phyloP scores from a whole-genome alignment of 163 green algal species.

The Scenedesmus sp. region DNA sequence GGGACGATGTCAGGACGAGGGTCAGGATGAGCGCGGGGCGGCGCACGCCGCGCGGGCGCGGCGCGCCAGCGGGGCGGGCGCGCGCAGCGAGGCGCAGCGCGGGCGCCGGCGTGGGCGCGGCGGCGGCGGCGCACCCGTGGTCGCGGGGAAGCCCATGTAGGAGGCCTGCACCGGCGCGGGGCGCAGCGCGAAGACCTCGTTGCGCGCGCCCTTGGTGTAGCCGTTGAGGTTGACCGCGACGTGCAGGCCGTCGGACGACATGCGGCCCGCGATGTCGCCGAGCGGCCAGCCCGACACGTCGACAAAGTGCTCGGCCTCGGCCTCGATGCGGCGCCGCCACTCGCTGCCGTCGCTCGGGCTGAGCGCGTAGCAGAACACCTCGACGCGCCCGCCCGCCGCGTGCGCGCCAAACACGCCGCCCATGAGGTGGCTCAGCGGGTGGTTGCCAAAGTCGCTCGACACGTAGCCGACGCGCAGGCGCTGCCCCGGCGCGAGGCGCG shows the following conservation, averaged over 20 bases:
- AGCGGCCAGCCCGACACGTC: slow-evolving; percentile 74
- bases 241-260: slow-evolving; percentile 81
- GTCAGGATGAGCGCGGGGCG: too few species aligned
- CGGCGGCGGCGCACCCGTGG: slow-evolving; percentile 57
- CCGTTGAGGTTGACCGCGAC: slow-evolving; percentile 91
- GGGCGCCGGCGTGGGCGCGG: too few species aligned
- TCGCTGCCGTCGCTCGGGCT: slow-evolving; percentile 75
- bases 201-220: slow-evolving; percentile 91
- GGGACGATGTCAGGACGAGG: too few species aligned
- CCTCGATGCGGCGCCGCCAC: slow-evolving; percentile 81
- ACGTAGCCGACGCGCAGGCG: slow-evolving; percentile 83
- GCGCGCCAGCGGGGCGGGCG: too few species aligned
- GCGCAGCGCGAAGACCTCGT: slow-evolving; percentile 91
- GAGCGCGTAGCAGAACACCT: slow-evolving; percentile 92
- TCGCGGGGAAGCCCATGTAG: slow-evolving; percentile 94
- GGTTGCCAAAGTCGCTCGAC: slow-evolving; percentile 91
- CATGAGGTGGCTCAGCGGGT: slow-evolving; percentile 94
- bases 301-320: slow-evolving; percentile 82
- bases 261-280: slow-evolving; percentile 68
- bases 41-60: too few species aligned
- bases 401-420: slow-evolving; percentile 88
- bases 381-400: slow-evolving; percentile 60
- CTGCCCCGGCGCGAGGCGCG: slow-evolving; percentile 59
- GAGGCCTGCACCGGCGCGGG: slow-evolving; percentile 84
- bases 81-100: too few species aligned